A percentile compares a stretch with the other conserved stretches of the same genome.
Evolutionary conservation across 257 asterid genomes (phyloP).

Genomic region (Salvia splendens): DNA sequence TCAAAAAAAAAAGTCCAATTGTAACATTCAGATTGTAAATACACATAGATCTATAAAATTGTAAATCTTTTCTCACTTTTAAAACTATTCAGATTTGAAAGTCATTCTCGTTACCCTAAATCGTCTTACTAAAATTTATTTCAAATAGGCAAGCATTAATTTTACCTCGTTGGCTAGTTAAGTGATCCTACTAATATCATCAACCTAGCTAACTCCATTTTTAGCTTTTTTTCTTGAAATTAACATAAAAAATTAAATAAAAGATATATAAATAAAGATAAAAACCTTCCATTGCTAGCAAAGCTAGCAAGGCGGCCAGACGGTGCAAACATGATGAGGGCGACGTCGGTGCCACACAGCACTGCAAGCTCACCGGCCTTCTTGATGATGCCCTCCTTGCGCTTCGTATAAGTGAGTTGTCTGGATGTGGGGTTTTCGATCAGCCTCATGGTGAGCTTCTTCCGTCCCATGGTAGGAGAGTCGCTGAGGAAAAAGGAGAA

Average conservation of each 20-base stretch:
- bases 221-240: no score
- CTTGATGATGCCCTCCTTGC: conserved; percentile 67
- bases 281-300: conserved; percentile 57
- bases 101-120: background rate
- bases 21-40: no score
- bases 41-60: background rate
- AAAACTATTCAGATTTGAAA: background rate
- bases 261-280: background rate
- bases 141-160: no score
- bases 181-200: no score
- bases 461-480: conserved; percentile 49
- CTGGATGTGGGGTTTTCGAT: conserved; percentile 55
- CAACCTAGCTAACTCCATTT: no score
- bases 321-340: conserved; percentile 69
- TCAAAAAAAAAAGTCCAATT: background rate
- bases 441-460: conserved; percentile 50
- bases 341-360: conserved; percentile 64
- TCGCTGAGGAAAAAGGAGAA: background rate
- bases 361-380: conserved; percentile 67
- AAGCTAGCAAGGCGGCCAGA: conserved; percentile 54
- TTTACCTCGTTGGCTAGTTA: no score
- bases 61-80: background rate
- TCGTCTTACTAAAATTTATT: background rate
- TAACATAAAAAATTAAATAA: background rate
- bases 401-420: conserved; percentile 51